These are phyloP conservation scores for Colletotrichum sp. DNA, from an alignment of 2,329 filamentous ascomycete species.

Conservation along the genomic window DNA sequence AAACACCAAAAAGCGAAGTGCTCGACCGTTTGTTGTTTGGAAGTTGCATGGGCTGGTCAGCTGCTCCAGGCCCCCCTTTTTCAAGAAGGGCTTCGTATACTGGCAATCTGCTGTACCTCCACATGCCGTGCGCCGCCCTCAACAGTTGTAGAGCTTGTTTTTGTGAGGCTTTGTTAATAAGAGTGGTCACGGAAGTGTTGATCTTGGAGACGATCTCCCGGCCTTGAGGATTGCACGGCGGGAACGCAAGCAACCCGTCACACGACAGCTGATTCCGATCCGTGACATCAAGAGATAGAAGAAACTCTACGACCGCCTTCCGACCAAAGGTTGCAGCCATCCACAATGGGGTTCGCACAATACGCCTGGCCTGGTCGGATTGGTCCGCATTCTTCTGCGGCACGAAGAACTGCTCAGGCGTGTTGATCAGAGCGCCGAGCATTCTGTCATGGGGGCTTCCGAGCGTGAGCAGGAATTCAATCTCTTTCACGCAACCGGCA, in stretches of 20 bases:
- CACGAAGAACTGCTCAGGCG: not conserved
- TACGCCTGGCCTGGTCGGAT: not conserved
- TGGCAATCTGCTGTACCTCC: not conserved
- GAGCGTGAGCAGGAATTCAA: not conserved
- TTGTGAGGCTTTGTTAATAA: not conserved
- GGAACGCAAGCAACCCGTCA: not conserved
- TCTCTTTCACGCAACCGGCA: not conserved
- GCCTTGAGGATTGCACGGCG: not conserved
- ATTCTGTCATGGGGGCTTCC: not conserved
- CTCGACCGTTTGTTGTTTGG: not conserved
- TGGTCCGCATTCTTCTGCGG: not conserved
- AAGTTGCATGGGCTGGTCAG: not conserved
- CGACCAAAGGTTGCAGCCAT: not conserved
- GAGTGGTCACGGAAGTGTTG: not conserved
- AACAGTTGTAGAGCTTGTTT: not conserved
- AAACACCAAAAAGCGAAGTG: not conserved
- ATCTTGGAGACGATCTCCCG: not conserved
- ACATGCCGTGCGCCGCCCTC: not conserved
- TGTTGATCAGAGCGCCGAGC: not conserved
- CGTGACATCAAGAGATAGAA: not conserved
- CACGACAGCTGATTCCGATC: not conserved
- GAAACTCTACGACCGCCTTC: not conserved
- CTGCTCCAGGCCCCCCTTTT: not conserved
- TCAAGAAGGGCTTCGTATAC: not conserved
- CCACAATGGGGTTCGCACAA: rapidly evolving